Evolutionary conservation across 1,284 basidiomycete species (phyloP).

Genomic region (Ceratobasidium sp.): DNA sequence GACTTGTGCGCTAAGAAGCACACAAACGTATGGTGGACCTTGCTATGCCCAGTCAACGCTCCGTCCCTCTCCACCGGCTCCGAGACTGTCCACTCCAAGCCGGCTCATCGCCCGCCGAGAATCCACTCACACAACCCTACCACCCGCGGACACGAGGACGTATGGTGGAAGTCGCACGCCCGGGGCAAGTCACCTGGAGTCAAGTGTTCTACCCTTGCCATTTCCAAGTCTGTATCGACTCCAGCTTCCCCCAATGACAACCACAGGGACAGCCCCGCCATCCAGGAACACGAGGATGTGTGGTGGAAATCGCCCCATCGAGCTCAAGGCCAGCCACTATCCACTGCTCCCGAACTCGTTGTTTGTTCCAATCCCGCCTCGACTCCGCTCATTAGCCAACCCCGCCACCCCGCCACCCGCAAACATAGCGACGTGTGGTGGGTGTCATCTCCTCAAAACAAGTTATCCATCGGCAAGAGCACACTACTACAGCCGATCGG

Average conservation of each 20-base stretch:
- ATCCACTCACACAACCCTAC: background rate
- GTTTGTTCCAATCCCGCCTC: too few species aligned
- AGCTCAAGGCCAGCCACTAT: background rate
- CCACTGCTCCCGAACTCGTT: too few species aligned
- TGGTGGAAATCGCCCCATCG: too few species aligned
- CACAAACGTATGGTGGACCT: background rate
- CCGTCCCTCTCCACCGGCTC: background rate
- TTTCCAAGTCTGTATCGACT: background rate
- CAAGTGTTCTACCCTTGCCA: background rate
- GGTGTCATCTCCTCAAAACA: background rate
- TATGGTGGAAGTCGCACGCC: slow-evolving; percentile 11
- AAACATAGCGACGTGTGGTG: background rate
- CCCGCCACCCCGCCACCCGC: background rate
- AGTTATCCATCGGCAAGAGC: background rate
- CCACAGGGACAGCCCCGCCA: background rate
- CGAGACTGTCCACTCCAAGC: background rate
- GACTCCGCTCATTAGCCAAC: too few species aligned
- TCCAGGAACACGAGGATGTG: background rate
- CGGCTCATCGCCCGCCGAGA: background rate
- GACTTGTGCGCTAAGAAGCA: background rate
- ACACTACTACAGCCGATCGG: background rate
- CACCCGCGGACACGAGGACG: slow-evolving; percentile 8
- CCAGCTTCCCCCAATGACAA: background rate
- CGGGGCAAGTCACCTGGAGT: background rate
- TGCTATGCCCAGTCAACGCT: background rate